Evolutionary conservation across 768 basidiomycete genomes (phyloP), one percentile per base, ranked within the genome.

Genomic region (Mycena latifolia): DNA sequence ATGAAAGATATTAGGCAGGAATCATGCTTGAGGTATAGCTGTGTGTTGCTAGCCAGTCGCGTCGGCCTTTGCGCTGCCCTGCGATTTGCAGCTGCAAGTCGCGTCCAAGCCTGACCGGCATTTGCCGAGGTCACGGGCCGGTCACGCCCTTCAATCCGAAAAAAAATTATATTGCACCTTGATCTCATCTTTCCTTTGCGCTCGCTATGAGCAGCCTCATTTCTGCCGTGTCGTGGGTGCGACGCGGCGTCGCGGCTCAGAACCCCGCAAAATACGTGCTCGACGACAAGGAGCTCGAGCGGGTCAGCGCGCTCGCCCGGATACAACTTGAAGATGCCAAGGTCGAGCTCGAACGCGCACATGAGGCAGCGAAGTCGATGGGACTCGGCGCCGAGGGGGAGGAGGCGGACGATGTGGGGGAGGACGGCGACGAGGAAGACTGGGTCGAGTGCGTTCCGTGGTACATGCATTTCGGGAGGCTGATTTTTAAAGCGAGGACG

Each of bases 251-350:
- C 20, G 82, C 96, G 3, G 81, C 84, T 4, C 85, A 84, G 50
- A 86, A 95, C 69, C 97, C 98, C 2, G 79, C 82, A 74, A 95
- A 93, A 81, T 99, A 99, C 77, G 85, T 92, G 55, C 88, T 99
- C 31, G 95, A 98, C 73, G 94, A 96, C 73, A 81, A 87, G 55
- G 98, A 99, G 78, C 84, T 99, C 15, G 89, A 92, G 74, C 89
- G 98, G 27, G 94, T 99, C 54, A 95, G 94, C 70, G 85, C 90
- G 24, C 85, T 99, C 27, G 95, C 96, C 17, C 81, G 89, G 56
- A 92, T 95, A 62, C 92, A 96, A 74, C 86, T 97, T 31, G 95
- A 97, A 69, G 95, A 96, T 82, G 96, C 96, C 11, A 89, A 89
- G 61, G 82, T 88, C 70, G 96, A 96, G 77, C 85, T 96, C 20